These are phyloP conservation scores for Fonsecaea multimorphosa DNA, from an alignment of 2,329 filamentous ascomycete genomes.

Conservation along the genomic window DNA sequence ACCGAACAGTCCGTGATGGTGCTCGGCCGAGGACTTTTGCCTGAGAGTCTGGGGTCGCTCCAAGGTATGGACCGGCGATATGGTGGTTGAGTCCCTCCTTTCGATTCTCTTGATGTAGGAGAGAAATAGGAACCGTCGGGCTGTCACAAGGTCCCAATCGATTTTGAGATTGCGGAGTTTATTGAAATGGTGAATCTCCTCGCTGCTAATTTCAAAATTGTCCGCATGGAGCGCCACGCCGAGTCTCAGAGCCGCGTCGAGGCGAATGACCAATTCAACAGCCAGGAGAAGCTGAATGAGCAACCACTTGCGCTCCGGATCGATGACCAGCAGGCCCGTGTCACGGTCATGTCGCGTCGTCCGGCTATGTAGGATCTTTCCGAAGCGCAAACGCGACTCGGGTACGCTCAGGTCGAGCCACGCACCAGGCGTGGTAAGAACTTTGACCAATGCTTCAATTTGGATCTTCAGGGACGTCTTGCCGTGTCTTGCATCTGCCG, in stretches of 20 bases:
- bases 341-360: conserved; percentile 35
- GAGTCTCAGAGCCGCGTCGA: conserved; percentile 56
- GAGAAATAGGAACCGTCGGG: conserved; percentile 57
- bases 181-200: conserved; percentile 55
- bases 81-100: conserved; percentile 2
- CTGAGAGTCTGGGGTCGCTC: conserved; percentile 1
- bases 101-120: conserved; percentile 33
- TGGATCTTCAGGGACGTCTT: conserved; percentile 51
- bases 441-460: conserved; percentile 52
- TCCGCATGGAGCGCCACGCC: conserved; percentile 50
- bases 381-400: conserved; percentile 54
- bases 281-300: conserved; percentile 62
- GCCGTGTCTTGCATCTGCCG: conserved; percentile 24
- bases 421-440: conserved; percentile 51
- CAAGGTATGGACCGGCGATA: neutral
- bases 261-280: conserved; percentile 60
- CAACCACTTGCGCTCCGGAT: conserved; percentile 56
- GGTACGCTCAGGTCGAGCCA: conserved; percentile 57
- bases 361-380: conserved; percentile 52
- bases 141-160: conserved; percentile 63
- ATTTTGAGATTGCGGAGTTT: conserved; percentile 58
- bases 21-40: neutral
- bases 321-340: conserved; percentile 22
- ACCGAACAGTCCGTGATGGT: conserved; percentile 27
- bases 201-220: conserved; percentile 49